Evolutionary conservation across 2,329 filamentous ascomycete species (phyloP), one percentile per base, ranked within the genome.

Genomic region (Stylonectria norvegica): DNA sequence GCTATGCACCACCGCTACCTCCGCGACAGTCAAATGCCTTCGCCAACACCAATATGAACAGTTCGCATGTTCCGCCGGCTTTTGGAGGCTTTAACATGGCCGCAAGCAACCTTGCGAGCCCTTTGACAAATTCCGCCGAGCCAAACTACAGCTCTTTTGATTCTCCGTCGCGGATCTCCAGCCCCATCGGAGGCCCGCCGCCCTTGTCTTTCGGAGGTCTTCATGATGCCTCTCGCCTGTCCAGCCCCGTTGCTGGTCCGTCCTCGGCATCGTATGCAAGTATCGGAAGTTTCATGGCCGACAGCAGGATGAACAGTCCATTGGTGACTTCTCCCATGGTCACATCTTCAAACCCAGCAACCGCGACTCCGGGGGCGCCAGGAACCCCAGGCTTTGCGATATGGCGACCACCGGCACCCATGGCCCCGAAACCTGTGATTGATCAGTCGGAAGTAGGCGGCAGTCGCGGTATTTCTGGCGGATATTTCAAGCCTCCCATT

Each of bases 361-460:
- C 52, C 52, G 34, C 44, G 20, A 34, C 50, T 5, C 47, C 48
- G 17, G 50, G 45, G 5, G 47, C 57, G 5, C 53, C 59, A n/a
- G 62, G 62, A 20, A 66, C 63, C 4, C 62, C 63, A 23, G 63
- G 63, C 12, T 66, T 66, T 40, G 57, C 61, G 17, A 65, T 66
- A 27, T 66, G 63, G 63, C 60, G 63, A 31, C 58, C 62, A 15
- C 62, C 62, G n/a, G 54, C 55, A 16, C 48, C 56, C n/a, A 58
- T 48, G 39, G 52, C 36, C 33, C 47, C 50, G 28, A 58, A 61
- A 23, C 53, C 48, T 22, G 40, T 47, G 22, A 34, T 48, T 11
- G 42, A 46, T n/a, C 55, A 53, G 15, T 30, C 50, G 27, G 55
- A 55, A 44, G 34, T 30, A 34, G 56, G 35, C 31, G 48, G 42